Percentiles rank a stretch among this genome's conserved stretches.
Conservation (phyloP, 306 rosid genomes). For the Sesbania bispinosa region DNA sequence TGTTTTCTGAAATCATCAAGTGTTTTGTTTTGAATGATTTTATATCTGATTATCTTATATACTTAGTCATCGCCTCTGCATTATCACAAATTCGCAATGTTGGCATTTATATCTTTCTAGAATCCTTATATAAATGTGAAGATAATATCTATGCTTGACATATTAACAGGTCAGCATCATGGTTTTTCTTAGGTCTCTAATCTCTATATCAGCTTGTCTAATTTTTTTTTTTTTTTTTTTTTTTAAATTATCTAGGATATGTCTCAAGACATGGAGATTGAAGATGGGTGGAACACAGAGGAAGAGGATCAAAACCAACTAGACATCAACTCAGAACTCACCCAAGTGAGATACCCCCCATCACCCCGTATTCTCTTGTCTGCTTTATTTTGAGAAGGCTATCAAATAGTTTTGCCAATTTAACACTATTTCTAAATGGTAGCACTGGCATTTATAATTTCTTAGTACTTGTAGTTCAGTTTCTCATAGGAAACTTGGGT, state of each 20-base stretch:
- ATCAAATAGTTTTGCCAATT: constrained; percentile 8
- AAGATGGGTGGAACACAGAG: constrained; percentile 37
- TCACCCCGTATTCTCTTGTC: constrained; percentile 8
- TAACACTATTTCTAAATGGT: background rate
- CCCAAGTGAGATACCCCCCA: constrained; percentile 42
- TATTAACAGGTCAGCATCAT: background rate
- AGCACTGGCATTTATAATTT: background rate
- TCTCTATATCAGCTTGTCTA: background rate
- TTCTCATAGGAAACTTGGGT: background rate
- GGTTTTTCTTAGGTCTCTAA: constrained; percentile 19
- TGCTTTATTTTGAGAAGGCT: background rate
- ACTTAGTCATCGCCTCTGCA: background rate
- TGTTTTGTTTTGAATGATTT: constrained; percentile 6
- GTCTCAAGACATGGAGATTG: constrained; percentile 47
- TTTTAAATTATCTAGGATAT: constrained; percentile 58
- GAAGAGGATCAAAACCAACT: constrained; percentile 41
- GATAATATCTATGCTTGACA: background rate
- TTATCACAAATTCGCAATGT: background rate
- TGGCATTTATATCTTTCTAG: constrained; percentile 11
- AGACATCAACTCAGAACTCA: constrained; percentile 33
- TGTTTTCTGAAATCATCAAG: background rate
- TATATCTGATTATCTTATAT: background rate
- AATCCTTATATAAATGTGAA: background rate
- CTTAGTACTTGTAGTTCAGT: background rate
- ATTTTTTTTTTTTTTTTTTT: constrained; percentile 20